These are phyloP conservation scores for Kwoniella shivajii DNA, from an alignment of 1,284 basidiomycete genomes.

Conservation along the genomic window DNA sequence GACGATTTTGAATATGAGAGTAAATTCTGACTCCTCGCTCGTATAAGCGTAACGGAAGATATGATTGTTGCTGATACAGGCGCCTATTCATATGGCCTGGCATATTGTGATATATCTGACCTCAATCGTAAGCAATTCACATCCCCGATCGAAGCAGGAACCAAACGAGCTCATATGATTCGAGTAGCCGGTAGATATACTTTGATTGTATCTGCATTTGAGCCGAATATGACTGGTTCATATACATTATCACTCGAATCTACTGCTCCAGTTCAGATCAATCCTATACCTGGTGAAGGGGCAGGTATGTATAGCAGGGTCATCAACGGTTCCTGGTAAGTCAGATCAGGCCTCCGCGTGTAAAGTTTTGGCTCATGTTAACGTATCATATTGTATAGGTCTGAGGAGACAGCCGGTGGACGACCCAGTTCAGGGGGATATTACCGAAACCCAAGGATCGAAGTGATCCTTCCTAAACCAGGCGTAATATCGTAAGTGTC, in stretches of 20 bases:
- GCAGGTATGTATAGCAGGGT: constrained; percentile 83
- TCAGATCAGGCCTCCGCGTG: constrained; percentile 9
- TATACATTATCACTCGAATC: constrained; percentile 69
- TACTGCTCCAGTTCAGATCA: constrained; percentile 56
- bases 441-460: constrained; percentile 67
- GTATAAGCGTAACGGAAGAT: constrained; percentile 57
- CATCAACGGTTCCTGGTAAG: constrained; percentile 70
- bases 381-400: constrained; percentile 55
- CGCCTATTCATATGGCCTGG: constrained; percentile 77
- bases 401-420: constrained; percentile 62
- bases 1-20: constrained; percentile 31
- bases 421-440: constrained; percentile 67
- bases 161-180: constrained; percentile 66
- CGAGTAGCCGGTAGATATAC: constrained; percentile 77
- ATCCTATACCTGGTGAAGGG: constrained; percentile 67
- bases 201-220: constrained; percentile 78
- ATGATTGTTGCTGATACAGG: constrained; percentile 75
- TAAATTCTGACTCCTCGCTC: neutral
- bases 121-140: constrained; percentile 60
- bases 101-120: constrained; percentile 59
- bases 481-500: constrained; percentile 66
- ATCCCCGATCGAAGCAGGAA: constrained; percentile 77
- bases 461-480: constrained; percentile 61
- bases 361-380: neutral
- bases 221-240: constrained; percentile 66